Evolutionary conservation across 1,139 yeast genomes (phyloP).

Genomic region (Nakaseomyces nivariensis): DNA sequence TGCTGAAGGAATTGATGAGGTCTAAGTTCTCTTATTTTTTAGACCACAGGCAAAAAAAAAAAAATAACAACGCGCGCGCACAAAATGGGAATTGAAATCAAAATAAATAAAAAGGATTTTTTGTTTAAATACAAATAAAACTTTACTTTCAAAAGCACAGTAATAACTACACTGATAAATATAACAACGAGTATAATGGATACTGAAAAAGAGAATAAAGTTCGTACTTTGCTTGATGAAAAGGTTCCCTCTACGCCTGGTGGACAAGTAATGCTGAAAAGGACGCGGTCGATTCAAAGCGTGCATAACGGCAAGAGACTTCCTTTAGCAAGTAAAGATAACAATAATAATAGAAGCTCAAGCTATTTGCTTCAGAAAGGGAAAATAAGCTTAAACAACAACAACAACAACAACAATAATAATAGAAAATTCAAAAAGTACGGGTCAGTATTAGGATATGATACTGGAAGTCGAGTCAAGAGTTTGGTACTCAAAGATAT

Average conservation of each 20-base stretch:
- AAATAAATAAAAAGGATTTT: no score
- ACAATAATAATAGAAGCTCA: slow-evolving; percentile 2
- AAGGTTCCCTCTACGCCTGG: slow-evolving; percentile 4
- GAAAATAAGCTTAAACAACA: not conserved
- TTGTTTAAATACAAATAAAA: no score
- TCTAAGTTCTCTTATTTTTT: not conserved
- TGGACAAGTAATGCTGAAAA: slow-evolving; percentile 16
- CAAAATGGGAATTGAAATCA: not conserved
- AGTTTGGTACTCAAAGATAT: slow-evolving; percentile 27
- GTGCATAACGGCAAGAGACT: slow-evolving; percentile 4
- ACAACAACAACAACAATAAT: not conserved
- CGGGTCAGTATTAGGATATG: slow-evolving; percentile 26
- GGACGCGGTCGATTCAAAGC: slow-evolving; percentile 9
- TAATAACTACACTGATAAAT: no score
- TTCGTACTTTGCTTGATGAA: not conserved
- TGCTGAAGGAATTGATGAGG: not conserved
- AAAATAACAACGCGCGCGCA: not conserved
- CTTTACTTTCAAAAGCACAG: no score
- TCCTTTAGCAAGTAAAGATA: slow-evolving; percentile 5
- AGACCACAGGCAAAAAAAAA: not conserved
- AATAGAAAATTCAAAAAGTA: slow-evolving; percentile 28
- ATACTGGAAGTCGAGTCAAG: slow-evolving; percentile 18
- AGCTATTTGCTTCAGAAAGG: slow-evolving; percentile 3
- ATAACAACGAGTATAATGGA: not conserved
- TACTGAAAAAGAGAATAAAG: slow-evolving; percentile 5